Evolutionary conservation across 495 filamentous ascomycete genomes (phyloP), one percentile per base, ranked within the genome.

Genomic region (Penicillium antarcticum): DNA sequence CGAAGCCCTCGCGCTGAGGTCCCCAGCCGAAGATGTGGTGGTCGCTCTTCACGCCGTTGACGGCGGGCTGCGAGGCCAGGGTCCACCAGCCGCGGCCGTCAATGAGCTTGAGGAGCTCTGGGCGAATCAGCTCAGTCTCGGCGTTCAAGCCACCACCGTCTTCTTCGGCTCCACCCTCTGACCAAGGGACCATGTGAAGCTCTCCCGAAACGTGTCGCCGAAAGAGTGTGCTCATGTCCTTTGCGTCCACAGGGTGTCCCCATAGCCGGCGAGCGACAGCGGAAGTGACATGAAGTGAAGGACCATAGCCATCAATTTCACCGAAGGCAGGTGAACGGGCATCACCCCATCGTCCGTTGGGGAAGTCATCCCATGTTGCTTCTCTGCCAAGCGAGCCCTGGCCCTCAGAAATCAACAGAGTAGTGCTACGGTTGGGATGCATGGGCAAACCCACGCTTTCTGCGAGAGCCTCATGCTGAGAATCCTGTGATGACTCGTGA

Each of bases 361-460:
- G 94, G 73, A 86, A 98, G 71, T 98, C 94, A 65, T 98, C 94
- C 94, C 94, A 98, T 5, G 94, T 97, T 18, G 95, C 95, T 73
- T 97, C 95, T 52, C 95, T 79, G 29, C 92, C 94, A 11, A 96
- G 78, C n/a, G 87, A 76, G 34, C 92, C 92, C 55, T 92, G 83
- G 3, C 92, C 92, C 74, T 96, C 91, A 0, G 92, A 95, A 45
- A 96, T 96, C 16, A 89, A 89, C 14, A 97, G 81, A 4, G 91
- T 92, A 58, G 88, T 91, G 40, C 86, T 86, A 36, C 87, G 80
- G 24, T 79, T 81, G 61, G 71, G 69, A 11, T 66, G 66, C 43
- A 65, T 42, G 4, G 63, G 72, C 53, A 73, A 63, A 11, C 59
- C 68, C 6, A 70, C 71, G 11, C 76, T 73, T 31, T 70, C 67